Evolutionary conservation across 768 basidiomycete genomes (phyloP).

Genomic region (Termitomyces bulborhizus): DNA sequence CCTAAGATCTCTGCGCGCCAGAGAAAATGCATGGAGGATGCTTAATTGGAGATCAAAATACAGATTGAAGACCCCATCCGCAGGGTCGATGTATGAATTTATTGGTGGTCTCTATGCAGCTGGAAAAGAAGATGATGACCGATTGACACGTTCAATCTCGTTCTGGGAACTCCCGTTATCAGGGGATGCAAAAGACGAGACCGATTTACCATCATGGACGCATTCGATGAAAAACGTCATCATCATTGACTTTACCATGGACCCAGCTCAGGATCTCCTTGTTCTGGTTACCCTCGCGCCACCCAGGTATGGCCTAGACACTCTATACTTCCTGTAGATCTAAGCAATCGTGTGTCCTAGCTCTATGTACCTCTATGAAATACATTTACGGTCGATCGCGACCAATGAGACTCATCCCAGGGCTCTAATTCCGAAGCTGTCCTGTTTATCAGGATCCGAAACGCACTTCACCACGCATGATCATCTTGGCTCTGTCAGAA

Average conservation of each 20-base stretch:
- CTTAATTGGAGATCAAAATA: slow-evolving; percentile 32
- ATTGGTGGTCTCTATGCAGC: slow-evolving; percentile 45
- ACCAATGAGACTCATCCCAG: slow-evolving; percentile 46
- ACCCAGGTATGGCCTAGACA: slow-evolving; percentile 27
- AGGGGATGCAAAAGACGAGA: slow-evolving; percentile 14
- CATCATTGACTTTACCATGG: slow-evolving; percentile 54
- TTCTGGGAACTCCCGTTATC: slow-evolving; percentile 42
- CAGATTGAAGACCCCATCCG: slow-evolving; percentile 32
- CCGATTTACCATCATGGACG: slow-evolving; percentile 32
- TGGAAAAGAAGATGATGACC: slow-evolving; percentile 36
- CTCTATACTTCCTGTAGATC: neutral
- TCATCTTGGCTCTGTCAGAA: slow-evolving; percentile 33
- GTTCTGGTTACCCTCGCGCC: slow-evolving; percentile 41
- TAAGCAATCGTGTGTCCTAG: slow-evolving; percentile 18
- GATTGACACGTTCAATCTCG: slow-evolving; percentile 37
- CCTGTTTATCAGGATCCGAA: slow-evolving; percentile 29
- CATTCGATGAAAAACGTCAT: slow-evolving; percentile 35
- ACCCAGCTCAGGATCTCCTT: slow-evolving; percentile 47
- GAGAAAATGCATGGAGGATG: slow-evolving; percentile 44
- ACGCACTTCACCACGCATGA: slow-evolving; percentile 23
- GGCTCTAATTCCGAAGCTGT: slow-evolving; percentile 31
- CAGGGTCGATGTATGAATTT: slow-evolving; percentile 47
- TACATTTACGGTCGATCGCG: slow-evolving; percentile 44
- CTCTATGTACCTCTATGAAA: slow-evolving; percentile 36
- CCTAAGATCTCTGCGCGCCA: slow-evolving; percentile 31